Evolutionary conservation across 148 eudicot genomes (phyloP).

Genomic region (Heliosperma pusillum): DNA sequence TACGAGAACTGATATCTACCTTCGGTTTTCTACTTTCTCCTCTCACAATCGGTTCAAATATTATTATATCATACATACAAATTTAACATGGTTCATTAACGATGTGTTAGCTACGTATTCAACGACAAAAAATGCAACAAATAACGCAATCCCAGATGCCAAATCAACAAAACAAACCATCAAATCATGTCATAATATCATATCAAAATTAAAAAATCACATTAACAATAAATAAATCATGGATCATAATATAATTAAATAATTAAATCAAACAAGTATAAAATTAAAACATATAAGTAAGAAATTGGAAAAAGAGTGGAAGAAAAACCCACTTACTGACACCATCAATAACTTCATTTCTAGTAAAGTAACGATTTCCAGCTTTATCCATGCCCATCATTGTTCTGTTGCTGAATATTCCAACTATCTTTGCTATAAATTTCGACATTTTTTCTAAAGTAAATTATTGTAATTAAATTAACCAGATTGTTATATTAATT

Average conservation of each 20-base stretch:
- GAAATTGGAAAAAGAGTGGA: conserved; percentile 1
- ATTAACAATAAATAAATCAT: not conserved
- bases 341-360: conserved; percentile 69
- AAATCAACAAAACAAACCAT: not conserved
- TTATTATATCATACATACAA: too few species aligned
- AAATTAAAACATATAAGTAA: not conserved
- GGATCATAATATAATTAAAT: not conserved
- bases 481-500: too few species aligned
- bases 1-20: too few species aligned
- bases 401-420: conserved; percentile 51
- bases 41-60: too few species aligned
- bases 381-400: conserved; percentile 69
- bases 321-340: conserved; percentile 59
- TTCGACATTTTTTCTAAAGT: conserved; percentile 46
- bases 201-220: not conserved
- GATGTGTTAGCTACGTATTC: not conserved
- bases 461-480: too few species aligned
- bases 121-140: not conserved
- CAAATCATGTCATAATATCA: conserved; percentile 2
- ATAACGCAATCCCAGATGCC: not conserved
- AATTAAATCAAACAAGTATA: not conserved
- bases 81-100: too few species aligned
- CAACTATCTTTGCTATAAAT: conserved; percentile 47
- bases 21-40: too few species aligned
- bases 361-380: conserved; percentile 74